Conservation (phyloP, 495 filamentous ascomycete genomes). For the Penicillium egyptiacum region DNA sequence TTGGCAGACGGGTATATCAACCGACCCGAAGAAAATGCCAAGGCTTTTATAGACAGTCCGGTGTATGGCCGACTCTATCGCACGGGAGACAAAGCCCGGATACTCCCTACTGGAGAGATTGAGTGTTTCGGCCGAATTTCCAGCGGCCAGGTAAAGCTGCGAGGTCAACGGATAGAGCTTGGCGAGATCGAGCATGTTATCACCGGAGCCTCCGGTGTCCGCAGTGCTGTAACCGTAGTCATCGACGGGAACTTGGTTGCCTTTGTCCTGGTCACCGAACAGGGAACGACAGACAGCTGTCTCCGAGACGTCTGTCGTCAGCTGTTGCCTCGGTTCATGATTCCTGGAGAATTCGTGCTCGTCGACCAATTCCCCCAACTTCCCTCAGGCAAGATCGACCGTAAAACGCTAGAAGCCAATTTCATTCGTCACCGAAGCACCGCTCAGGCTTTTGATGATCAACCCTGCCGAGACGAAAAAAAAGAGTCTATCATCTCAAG, state of each 20-base stretch:
- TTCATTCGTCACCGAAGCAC: conserved; percentile 41
- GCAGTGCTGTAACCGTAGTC: conserved; percentile 59
- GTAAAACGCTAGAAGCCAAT: conserved; percentile 58
- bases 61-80: conserved; percentile 64
- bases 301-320: conserved; percentile 59
- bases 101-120: conserved; percentile 64
- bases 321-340: conserved; percentile 78
- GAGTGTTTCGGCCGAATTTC: conserved; percentile 78
- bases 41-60: conserved; percentile 61
- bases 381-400: conserved; percentile 77
- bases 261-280: conserved; percentile 57
- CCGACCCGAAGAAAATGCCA: conserved; percentile 64
- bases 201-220: conserved; percentile 51
- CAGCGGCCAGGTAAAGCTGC: conserved; percentile 76
- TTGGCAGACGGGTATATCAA: conserved; percentile 80
- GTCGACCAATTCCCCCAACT: conserved; percentile 63
- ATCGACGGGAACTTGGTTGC: conserved; percentile 60
- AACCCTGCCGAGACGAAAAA: conserved; percentile 28
- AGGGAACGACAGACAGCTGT: conserved; percentile 25
- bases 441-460: conserved; percentile 30
- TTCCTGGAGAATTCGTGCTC: conserved; percentile 67
- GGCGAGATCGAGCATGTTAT: conserved; percentile 78
- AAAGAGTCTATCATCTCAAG: conserved; percentile 50
- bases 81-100: conserved; percentile 78
- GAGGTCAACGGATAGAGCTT: conserved; percentile 79